Evolutionary conservation across 305 asterid genomes (phyloP), one percentile per base, ranked within the genome.

Genomic region (Fraxinus velutina): DNA sequence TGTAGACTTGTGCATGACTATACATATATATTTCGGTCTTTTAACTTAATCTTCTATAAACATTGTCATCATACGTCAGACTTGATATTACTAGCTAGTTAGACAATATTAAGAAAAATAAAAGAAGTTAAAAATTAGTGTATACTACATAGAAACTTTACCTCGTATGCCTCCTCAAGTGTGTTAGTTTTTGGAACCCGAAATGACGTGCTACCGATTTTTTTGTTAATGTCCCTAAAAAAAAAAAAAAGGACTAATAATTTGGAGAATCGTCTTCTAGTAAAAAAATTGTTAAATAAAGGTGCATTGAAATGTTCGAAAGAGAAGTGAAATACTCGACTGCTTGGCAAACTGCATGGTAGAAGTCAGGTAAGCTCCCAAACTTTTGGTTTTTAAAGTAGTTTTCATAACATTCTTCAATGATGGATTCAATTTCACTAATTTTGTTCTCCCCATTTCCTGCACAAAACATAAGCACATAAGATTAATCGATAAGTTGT

Each of bases 151-250:
- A 68, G n/a, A 37, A 52, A 75, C 88, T 27, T 86, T 86, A 90
- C 97, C 1, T 86, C 0, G 71, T 72, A 90, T 68, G 91, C 89
- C 30, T 42, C 55, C 12, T 83, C 77, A 6, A 92, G 85, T 0
- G 92, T 88, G 64, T 81, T 50, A 27, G 75, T 78, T 76, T 84
- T 73, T 44, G 93, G 97, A 80, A 90, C 93, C 80, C 91, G 86
- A 73, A 94, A 81, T 60, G 91, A 94, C 39, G 97, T 92, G 81
- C 93, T 86, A 7, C 96, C 93, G 0, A 89, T 36, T 36, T 81
- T 84, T 84, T 50, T 89, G 88, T 94, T 92, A 33, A 94, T 90
- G 79, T 94, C 93, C 87, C 98, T 91, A 83, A n/a, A 32, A 33
- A 36, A 6, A 34, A 34, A 36, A 79, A 34, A 37, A 79, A 37